Percentiles rank a stretch among this genome's conserved stretches.
Conservation (phyloP, 2,329 filamentous ascomycete species). For the Fusarium equiseti region DNA sequence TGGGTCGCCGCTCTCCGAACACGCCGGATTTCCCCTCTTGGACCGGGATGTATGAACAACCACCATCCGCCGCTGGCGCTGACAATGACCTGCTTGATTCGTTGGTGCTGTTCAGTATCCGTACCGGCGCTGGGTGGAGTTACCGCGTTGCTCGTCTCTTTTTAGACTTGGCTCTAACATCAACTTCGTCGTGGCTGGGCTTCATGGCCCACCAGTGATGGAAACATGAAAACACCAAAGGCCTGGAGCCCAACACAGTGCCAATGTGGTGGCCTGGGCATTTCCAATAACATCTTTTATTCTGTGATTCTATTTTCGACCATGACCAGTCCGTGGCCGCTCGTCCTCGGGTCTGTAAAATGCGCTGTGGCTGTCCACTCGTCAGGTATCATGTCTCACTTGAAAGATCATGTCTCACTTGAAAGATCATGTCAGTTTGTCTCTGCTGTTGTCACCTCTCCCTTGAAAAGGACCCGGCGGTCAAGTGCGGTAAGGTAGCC, state of each 20-base stretch:
- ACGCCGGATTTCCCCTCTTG: constrained; percentile 37
- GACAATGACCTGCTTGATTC: constrained; percentile 20
- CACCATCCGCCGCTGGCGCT: constrained; percentile 31
- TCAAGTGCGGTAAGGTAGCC: constrained; percentile 24
- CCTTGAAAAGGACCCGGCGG: constrained; percentile 41
- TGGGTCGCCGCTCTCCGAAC: constrained; percentile 40
- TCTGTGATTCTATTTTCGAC: constrained; percentile 20
- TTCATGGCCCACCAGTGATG: constrained; percentile 30
- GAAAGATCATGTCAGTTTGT: constrained; percentile 25
- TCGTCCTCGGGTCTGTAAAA: constrained; percentile 38
- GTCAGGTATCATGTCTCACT: constrained; percentile 46
- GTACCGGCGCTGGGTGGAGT: constrained; percentile 12
- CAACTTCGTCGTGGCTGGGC: constrained; percentile 39
- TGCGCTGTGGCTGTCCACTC: constrained; percentile 47
- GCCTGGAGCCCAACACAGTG: constrained; percentile 44
- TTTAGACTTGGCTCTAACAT: constrained; percentile 16
- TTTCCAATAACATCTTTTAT: constrained; percentile 20
- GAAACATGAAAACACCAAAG: constrained; percentile 37
- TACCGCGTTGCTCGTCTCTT: constrained; percentile 14
- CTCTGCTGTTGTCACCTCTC: constrained; percentile 33
- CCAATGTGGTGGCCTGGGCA: constrained; percentile 26
- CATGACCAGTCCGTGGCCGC: constrained; percentile 32
- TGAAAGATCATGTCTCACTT: constrained; percentile 18
- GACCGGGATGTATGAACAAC: constrained; percentile 38
- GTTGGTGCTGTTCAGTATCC: constrained; percentile 8